A percentile compares a stretch with the other conserved stretches of the same genome.
Evolutionary conservation across 2,329 filamentous ascomycete genomes (phyloP).

Genomic region (Ramularia collo-cygni): DNA sequence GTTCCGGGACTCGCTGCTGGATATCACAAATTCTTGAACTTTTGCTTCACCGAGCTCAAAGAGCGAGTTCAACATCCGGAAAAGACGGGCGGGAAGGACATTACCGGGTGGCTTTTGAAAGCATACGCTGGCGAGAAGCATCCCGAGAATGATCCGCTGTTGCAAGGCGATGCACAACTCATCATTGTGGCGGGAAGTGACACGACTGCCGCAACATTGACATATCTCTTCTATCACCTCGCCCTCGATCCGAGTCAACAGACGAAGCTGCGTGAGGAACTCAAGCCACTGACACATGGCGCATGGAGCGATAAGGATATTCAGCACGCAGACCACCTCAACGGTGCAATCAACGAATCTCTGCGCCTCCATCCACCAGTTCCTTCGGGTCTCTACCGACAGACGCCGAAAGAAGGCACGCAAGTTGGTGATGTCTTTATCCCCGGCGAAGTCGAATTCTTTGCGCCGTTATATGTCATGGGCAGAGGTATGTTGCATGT

Average conservation of each 20-base stretch:
- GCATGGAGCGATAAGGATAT: slow-evolving; percentile 18
- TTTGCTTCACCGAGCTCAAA: slow-evolving; percentile 29
- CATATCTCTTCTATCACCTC: slow-evolving; percentile 37
- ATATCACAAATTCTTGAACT: slow-evolving; percentile 32
- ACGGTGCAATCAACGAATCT: slow-evolving; percentile 38
- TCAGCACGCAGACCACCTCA: slow-evolving; percentile 27
- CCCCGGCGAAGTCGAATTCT: slow-evolving; percentile 3
- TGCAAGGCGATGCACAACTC: slow-evolving; percentile 20
- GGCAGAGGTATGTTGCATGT: slow-evolving; percentile 13
- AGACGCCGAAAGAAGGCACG: slow-evolving; percentile 33
- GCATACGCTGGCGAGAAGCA: slow-evolving; percentile 20
- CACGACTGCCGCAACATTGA: slow-evolving; percentile 37
- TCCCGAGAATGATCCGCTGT: slow-evolving; percentile 21
- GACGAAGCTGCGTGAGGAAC: slow-evolving; percentile 30
- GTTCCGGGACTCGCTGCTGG: slow-evolving; percentile 30
- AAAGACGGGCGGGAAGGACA: slow-evolving; percentile 15
- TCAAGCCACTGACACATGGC: slow-evolving; percentile 19
- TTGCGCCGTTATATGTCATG: slow-evolving; percentile 10
- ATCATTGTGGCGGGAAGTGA: slow-evolving; percentile 37
- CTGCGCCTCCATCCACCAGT: slow-evolving; percentile 36
- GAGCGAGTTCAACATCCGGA: slow-evolving; percentile 25
- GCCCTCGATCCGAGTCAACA: slow-evolving; percentile 25
- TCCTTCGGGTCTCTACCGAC: slow-evolving; percentile 29
- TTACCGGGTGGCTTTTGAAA: slow-evolving; percentile 28
- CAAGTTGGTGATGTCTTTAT: slow-evolving; percentile 20